A percentile compares a stretch with the other conserved stretches of the same genome.
Conservation (phyloP, 805 yeast species). For the Candida loeiensis region DNA sequence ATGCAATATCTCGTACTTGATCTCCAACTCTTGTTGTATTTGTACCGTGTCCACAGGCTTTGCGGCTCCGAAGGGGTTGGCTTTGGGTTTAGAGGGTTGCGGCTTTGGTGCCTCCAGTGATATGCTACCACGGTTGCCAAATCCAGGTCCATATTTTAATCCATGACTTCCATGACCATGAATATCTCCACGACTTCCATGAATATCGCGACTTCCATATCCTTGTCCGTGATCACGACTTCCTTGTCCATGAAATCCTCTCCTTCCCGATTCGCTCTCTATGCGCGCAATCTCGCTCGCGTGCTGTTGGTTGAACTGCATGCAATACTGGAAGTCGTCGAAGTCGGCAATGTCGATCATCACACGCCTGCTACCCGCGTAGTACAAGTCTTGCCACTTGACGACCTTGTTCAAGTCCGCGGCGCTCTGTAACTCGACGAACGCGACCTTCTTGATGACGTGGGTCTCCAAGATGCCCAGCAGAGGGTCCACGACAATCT, state of each 20-base stretch:
- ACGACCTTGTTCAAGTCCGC: conserved; percentile 54
- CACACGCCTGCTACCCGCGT: conserved; percentile 40
- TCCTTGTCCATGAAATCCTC: conserved; percentile 12
- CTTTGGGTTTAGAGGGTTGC: conserved; percentile 32
- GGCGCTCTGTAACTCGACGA: conserved; percentile 53
- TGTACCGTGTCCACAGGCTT: conserved; percentile 78
- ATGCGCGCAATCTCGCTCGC: conserved; percentile 27
- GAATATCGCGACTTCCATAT: neutral
- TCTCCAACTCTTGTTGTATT: conserved; percentile 56
- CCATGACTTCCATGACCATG: no score
- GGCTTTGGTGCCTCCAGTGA: conserved; percentile 14
- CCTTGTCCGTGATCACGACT: neutral
- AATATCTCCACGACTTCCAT: neutral
- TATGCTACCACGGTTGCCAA: no score
- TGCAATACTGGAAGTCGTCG: conserved; percentile 37
- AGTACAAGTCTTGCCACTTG: conserved; percentile 59
- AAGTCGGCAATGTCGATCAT: conserved; percentile 39
- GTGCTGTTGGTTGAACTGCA: conserved; percentile 36
- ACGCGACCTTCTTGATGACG: conserved; percentile 53
- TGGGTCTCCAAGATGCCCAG: conserved; percentile 34
- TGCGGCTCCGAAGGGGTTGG: conserved; percentile 80
- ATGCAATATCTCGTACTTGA: conserved; percentile 88
- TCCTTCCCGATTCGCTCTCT: conserved; percentile 24
- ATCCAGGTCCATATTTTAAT: no score
- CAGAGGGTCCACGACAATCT: conserved; percentile 54